Evolutionary conservation across 208 protist genomes (phyloP).

Genomic region (Acanthamoeba triangularis): DNA sequence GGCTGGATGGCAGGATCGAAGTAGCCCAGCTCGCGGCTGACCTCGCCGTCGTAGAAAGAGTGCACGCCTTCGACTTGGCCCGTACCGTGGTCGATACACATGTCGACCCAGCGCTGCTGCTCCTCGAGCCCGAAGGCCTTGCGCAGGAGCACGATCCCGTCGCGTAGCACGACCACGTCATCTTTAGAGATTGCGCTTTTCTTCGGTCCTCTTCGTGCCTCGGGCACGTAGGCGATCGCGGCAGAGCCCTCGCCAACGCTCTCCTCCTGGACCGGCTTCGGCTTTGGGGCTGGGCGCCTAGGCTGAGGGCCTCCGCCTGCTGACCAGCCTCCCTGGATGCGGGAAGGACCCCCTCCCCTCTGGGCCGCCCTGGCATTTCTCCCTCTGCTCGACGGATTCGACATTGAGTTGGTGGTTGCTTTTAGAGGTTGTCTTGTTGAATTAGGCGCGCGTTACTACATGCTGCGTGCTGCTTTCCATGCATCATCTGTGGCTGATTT

Average conservation of each 20-base stretch:
- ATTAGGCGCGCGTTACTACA: too few species aligned
- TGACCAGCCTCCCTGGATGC: constrained; percentile 25
- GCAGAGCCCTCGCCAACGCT: not conserved
- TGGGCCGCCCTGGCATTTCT: not conserved
- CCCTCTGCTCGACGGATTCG: not conserved
- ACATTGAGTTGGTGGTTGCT: too few species aligned
- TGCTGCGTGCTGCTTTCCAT: too few species aligned
- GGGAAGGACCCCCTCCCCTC: not conserved
- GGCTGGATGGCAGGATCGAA: not conserved
- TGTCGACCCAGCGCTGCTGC: constrained; percentile 56
- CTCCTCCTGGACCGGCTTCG: not conserved
- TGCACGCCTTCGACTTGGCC: constrained; percentile 29
- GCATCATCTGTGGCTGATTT: too few species aligned
- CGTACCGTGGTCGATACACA: constrained; percentile 44
- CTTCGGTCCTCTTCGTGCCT: not conserved
- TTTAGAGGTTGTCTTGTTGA: too few species aligned
- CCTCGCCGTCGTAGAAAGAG: constrained; percentile 61
- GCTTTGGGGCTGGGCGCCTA: not conserved
- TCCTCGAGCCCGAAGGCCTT: constrained; percentile 16
- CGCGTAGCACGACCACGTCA: not conserved
- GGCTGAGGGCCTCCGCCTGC: not conserved
- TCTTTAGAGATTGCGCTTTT: not conserved
- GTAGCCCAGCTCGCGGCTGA: constrained; percentile 20
- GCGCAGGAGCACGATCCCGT: constrained; percentile 3
- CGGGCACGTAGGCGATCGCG: not conserved